Evolutionary conservation across 2,329 filamentous ascomycete genomes (phyloP).

Genomic region (Colletotrichum neosansevieriae): DNA sequence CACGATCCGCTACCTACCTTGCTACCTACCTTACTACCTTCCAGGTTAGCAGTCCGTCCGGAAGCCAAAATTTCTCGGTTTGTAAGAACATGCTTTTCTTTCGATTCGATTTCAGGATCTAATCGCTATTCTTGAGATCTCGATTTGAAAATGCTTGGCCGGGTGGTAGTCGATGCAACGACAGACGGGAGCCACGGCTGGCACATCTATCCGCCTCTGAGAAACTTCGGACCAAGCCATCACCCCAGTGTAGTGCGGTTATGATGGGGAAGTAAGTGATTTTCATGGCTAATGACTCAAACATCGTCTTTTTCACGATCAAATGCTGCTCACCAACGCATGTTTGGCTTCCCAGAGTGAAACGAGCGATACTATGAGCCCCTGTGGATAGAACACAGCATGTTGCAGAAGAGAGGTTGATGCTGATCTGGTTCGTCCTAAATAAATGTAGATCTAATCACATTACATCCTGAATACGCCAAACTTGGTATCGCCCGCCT

Average conservation of each 20-base stretch:
- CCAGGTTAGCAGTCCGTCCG: conserved; percentile 6
- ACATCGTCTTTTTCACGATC: background rate
- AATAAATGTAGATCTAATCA: background rate
- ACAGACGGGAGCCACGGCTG: conserved; percentile 1
- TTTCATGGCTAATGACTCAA: background rate
- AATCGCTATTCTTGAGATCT: background rate
- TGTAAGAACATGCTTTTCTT: background rate
- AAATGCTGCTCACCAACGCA: background rate
- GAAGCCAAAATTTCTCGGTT: background rate
- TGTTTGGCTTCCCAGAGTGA: background rate
- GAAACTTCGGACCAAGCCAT: background rate
- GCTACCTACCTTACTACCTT: background rate
- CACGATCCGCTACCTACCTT: conserved; percentile 22
- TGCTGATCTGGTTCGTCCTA: background rate
- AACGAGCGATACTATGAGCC: background rate
- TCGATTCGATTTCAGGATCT: background rate
- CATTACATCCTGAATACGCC: conserved; percentile 85
- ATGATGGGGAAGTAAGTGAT: no score
- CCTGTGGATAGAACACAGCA: background rate
- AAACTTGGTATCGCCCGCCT: conserved; percentile 75
- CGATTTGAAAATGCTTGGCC: background rate
- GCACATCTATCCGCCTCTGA: background rate
- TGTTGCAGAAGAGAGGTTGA: background rate
- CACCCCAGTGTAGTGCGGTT: background rate
- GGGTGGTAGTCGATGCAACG: background rate